Evolutionary conservation across 495 filamentous ascomycete species (phyloP), one percentile per base, ranked within the genome.

Genomic region (Penicillium egyptiacum): DNA sequence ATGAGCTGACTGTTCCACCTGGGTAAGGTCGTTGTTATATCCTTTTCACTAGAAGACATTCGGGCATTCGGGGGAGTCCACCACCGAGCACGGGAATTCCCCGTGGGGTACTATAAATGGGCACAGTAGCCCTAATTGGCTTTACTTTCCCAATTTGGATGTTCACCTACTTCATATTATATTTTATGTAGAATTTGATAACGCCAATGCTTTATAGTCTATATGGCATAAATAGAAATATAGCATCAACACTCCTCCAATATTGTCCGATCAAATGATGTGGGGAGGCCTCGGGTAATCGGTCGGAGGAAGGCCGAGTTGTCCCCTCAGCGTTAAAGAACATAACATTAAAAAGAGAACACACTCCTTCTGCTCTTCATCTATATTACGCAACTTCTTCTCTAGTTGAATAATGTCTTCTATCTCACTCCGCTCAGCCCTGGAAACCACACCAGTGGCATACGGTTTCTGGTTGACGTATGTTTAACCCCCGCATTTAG

Each of bases 381-480:
- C 51, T 19, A 39, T 23, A 39, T 23, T 4, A 17, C 9, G 16
- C 44, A 33, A 28, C 6, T 12, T 8, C n/a, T 23, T 20, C 4
- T 26, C 6, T 26, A 5, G 3, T 20, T 40, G 1, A 11, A 39
- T 3, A 11, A 47, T 55, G 53, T 47, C 53, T 46, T 45, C 53
- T 17, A 28, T 55, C 31, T 8, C 31, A 25, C 53, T 55, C 5
- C 53, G 53, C 20, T 46, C 53, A 6, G 53, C 53, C 2, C 43
- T 55, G 20, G 5, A 45, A 47, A 28, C 28, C n/a, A 39, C 42
- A 8, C 53, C 53, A 2, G 53, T 55, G 20, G 33, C 71, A 33
- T 71, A 63, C 40, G 71, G 71, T n/a, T 74, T 74, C 64, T 74
- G 71, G 71, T 66, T 74, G 56, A 74, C 71, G 71, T 74, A 69